Evolutionary conservation across 2,329 filamentous ascomycete genomes (phyloP).

Genomic region (Penicillium sp.): DNA sequence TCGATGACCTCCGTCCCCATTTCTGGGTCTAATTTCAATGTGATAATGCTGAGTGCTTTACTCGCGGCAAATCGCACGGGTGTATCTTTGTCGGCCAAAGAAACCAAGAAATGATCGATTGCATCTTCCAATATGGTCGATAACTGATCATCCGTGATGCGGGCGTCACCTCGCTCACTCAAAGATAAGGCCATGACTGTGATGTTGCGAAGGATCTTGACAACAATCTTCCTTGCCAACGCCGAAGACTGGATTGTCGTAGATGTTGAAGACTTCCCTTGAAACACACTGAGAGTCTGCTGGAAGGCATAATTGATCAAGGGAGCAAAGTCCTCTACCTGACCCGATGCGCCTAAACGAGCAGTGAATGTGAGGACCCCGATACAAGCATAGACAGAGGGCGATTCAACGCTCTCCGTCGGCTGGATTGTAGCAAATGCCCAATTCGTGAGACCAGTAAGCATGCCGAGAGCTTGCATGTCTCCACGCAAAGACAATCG

Average conservation of each 20-base stretch:
- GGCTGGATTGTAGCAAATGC: slow-evolving; percentile 61
- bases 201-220: slow-evolving; percentile 80
- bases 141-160: slow-evolving; percentile 31
- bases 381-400: slow-evolving; percentile 70
- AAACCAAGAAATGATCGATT: slow-evolving; percentile 76
- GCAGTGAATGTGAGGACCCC: slow-evolving; percentile 78
- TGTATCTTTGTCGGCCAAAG: slow-evolving; percentile 81
- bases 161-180: slow-evolving; percentile 37
- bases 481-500: slow-evolving; percentile 79
- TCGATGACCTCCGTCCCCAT: slow-evolving; percentile 88
- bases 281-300: slow-evolving; percentile 59
- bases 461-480: slow-evolving; percentile 75
- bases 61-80: slow-evolving; percentile 87
- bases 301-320: slow-evolving; percentile 66
- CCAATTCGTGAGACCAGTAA: slow-evolving; percentile 68
- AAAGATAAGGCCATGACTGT: slow-evolving; percentile 63
- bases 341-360: slow-evolving; percentile 67
- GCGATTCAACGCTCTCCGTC: slow-evolving; percentile 34
- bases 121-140: slow-evolving; percentile 69
- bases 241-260: slow-evolving; percentile 66
- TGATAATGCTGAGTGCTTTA: slow-evolving; percentile 85
- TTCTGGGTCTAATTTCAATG: slow-evolving; percentile 71
- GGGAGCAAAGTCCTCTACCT: slow-evolving; percentile 69
- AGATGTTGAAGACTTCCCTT: slow-evolving; percentile 50
- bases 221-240: slow-evolving; percentile 73